phyloP scores from a whole-genome alignment of 129 eudicot species.

The Centrapalus pauciflorus region DNA sequence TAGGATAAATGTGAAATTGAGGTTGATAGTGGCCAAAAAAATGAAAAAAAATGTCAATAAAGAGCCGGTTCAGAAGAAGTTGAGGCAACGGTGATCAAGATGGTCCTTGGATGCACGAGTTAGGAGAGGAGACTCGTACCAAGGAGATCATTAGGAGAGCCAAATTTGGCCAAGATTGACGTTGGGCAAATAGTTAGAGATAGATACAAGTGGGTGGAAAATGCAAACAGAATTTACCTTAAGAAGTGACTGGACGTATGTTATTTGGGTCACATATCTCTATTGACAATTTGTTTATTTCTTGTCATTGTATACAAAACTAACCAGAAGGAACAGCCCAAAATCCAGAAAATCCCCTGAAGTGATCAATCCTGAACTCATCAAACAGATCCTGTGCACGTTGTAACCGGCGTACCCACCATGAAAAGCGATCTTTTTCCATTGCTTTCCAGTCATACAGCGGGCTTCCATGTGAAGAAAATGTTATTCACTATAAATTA shows the following conservation, averaged over 20 bases:
- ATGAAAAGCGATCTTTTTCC: conserved; percentile 79
- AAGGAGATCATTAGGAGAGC: neutral
- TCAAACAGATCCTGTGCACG: conserved; percentile 89
- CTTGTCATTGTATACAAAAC: conserved; percentile 16
- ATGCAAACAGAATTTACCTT: neutral
- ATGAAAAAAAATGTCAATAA: neutral
- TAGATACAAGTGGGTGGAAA: no score
- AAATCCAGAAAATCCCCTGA: conserved; percentile 95
- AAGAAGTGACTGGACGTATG: neutral
- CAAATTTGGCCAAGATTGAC: neutral
- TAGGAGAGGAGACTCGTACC: neutral
- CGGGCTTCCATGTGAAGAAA: conserved; percentile 50
- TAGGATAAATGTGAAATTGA: neutral
- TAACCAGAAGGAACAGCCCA: conserved; percentile 99
- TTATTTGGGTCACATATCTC: neutral
- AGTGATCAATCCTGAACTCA: conserved; percentile 96
- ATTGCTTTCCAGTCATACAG: conserved; percentile 93
- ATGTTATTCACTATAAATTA: neutral
- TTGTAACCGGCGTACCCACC: conserved; percentile 80
- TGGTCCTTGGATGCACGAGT: neutral
- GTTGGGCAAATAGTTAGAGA: no score
- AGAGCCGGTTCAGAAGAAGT: neutral
- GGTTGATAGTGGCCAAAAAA: neutral
- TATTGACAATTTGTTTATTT: no score
- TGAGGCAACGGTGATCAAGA: neutral